Evolutionary conservation across 2,329 filamentous ascomycete genomes (phyloP).

Genomic region (Beauveria asiatica): DNA sequence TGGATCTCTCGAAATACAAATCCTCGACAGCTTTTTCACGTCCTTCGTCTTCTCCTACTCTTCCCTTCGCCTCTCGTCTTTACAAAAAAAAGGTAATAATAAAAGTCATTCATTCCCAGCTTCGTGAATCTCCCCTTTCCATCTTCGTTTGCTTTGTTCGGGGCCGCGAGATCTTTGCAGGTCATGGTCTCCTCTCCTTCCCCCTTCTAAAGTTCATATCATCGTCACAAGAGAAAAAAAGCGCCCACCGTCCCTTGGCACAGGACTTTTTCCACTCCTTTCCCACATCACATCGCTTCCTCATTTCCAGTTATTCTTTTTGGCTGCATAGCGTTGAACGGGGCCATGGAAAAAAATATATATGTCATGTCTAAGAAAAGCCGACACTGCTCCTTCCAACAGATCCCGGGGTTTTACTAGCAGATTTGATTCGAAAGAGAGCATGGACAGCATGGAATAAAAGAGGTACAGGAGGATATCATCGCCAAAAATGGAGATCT

Average conservation of each 20-base stretch:
- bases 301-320: not conserved
- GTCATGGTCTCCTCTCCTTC: not conserved
- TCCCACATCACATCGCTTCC: not conserved
- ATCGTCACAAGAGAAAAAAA: not conserved
- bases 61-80: not conserved
- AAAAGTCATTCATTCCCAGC: not conserved
- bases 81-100: not conserved
- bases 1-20: not conserved
- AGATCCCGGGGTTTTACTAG: not conserved
- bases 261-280: not conserved
- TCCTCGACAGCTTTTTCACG: not conserved
- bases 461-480: constrained; percentile 8
- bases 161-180: constrained; percentile 1
- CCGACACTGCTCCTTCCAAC: constrained; percentile 7
- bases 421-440: not conserved
- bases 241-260: not conserved
- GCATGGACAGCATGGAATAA: not conserved
- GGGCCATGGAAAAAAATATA: not conserved
- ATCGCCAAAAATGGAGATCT: constrained; percentile 5
- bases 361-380: constrained; percentile 6
- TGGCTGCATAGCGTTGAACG: not conserved
- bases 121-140: not conserved
- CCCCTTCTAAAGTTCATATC: not conserved
- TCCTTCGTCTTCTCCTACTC: not conserved
- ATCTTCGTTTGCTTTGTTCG: not conserved